Base-by-base conservation (phyloP, 2,329 filamentous ascomycete genomes). In the Aspergillus phoenicis region DNA sequence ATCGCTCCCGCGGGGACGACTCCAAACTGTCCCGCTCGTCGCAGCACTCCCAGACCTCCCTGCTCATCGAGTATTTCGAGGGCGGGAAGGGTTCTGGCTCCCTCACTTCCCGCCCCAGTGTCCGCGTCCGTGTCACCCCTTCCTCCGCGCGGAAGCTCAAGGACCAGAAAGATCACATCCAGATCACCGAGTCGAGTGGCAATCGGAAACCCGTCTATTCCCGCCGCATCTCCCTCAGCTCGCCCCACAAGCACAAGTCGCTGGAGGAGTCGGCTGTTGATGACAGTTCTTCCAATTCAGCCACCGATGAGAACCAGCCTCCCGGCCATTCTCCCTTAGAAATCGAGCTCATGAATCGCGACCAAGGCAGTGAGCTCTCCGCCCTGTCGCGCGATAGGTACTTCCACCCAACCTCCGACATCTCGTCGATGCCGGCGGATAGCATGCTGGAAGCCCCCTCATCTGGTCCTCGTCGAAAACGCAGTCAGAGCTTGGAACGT, bases 51-150 rank as follows among this genome's bases (percentile, higher is more conserved):
- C 93, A 96, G 80, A 96, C 93, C 39, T 96, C 91, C 59, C 83
- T 97, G 67, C 83, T 97, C 70, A 97, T 97, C 71, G 93, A 97
- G 79, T 97, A 96, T 78, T 97, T 96, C 72, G 93, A 97, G 79
- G 91, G 88, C 67, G 87, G 89, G 64, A 93, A 85, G 59, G 83
- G 70, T 55, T 82, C 69, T 82, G 82, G 68, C 60, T 69, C 71
- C 71, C 80, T 82, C 36, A 85, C 87, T 68, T 89, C 90, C 69
- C 88, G 90, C 68, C 93, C 93, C 11, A 96, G 92, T 74, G 91
- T 97, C 57, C 82, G 89, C 68, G 89, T 91, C 57, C 85, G 88
- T 68, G 85, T 97, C 64, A 96, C 91, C 13, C 93, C 93, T 13
- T 92, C 90, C 41, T 83, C 83, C 24, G 80, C 79, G 66, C 84